These are phyloP conservation scores for Pythium apleroticum DNA, from an alignment of 352 stramenopile genomes.

Conservation along the genomic window DNA sequence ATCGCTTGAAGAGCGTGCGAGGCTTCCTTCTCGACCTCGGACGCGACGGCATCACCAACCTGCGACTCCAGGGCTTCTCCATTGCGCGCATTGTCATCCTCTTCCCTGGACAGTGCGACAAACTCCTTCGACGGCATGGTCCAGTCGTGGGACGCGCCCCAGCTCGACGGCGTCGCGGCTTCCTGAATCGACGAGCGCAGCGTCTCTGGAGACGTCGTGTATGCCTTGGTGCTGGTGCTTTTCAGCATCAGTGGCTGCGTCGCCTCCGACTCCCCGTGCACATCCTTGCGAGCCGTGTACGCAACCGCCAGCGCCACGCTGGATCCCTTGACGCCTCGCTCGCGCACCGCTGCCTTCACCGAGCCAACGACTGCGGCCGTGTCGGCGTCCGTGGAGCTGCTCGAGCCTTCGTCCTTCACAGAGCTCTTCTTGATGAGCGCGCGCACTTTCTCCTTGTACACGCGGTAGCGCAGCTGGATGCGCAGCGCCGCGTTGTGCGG, in stretches of 20 bases:
- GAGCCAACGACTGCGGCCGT: constrained; percentile 24
- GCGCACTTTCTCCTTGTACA: constrained; percentile 70
- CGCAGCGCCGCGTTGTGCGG: constrained; percentile 48
- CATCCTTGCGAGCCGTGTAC: constrained; percentile 35
- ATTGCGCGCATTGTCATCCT: not conserved
- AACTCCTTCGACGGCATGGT: constrained; percentile 13
- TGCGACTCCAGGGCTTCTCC: not conserved
- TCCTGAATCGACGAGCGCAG: constrained; percentile 20
- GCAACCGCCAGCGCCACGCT: constrained; percentile 64
- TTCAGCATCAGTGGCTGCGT: constrained; percentile 10
- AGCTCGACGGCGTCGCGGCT: constrained; percentile 9
- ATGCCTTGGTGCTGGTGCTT: constrained; percentile 5
- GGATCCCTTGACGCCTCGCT: constrained; percentile 42
- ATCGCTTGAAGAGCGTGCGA: not conserved
- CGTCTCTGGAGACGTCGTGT: not conserved
- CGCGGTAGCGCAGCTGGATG: constrained; percentile 74
- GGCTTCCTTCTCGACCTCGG: not conserved
- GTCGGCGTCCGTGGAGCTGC: constrained; percentile 18
- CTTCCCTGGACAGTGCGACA: not conserved
- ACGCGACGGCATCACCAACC: not conserved
- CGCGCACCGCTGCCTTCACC: constrained; percentile 30
- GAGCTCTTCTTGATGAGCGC: constrained; percentile 58
- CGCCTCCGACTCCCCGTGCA: not conserved
- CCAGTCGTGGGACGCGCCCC: constrained; percentile 14
- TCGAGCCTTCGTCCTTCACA: constrained; percentile 29